phyloP scores from a whole-genome alignment of 2,329 filamentous ascomycete species.

The Arthrocladium fulminans region DNA sequence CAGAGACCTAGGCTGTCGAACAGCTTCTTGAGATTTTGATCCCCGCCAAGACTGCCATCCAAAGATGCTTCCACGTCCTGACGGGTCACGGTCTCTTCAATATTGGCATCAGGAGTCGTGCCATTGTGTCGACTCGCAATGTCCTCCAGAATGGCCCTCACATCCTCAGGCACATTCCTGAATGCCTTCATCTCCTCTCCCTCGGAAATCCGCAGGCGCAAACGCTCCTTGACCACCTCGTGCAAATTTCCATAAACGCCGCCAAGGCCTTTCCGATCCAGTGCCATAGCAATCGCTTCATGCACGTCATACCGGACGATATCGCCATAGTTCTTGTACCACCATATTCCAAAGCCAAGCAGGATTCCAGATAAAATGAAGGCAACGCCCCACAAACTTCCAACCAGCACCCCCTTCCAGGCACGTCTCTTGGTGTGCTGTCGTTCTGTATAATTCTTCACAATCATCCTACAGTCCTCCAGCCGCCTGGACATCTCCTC shows the following conservation, averaged over 20 bases:
- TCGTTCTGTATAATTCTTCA: conserved; percentile 5
- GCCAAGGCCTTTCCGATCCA: background rate
- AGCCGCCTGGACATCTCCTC: conserved; percentile 6
- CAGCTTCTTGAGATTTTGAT: conserved; percentile 3
- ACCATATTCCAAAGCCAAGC: conserved; percentile 4
- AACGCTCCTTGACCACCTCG: background rate
- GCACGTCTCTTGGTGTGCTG: conserved; percentile 4
- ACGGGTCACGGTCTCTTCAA: background rate
- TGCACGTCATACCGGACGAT: conserved; percentile 2
- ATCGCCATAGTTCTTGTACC: conserved; percentile 1
- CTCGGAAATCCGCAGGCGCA: background rate
- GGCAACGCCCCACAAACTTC: conserved; percentile 1
- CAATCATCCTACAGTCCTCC: conserved; percentile 6
- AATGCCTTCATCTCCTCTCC: background rate
- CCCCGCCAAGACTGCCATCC: background rate
- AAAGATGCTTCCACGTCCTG: background rate
- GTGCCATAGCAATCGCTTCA: background rate
- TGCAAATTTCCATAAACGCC: background rate
- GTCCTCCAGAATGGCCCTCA: conserved; percentile 1
- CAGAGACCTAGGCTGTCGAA: conserved; percentile 6
- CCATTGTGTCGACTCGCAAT: conserved; percentile 4
- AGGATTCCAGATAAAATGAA: conserved; percentile 1
- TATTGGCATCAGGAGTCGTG: background rate
- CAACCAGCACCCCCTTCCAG: conserved; percentile 9
- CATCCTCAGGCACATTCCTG: conserved; percentile 4